Conservation (phyloP, 331 rosid species). For the Cydonia oblonga region DNA sequence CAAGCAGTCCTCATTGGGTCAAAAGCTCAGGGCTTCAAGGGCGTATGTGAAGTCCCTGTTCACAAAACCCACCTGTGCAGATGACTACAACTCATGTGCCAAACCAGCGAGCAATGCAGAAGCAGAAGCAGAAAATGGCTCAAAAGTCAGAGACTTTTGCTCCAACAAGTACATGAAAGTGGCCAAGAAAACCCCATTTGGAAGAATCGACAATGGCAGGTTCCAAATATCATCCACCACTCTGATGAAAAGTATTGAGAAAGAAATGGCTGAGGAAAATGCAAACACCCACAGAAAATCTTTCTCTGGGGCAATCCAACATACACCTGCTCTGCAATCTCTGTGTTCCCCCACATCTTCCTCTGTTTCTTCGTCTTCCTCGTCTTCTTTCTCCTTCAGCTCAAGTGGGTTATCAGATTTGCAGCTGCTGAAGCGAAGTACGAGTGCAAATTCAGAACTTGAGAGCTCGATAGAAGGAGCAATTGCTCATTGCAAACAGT, state of each 20-base stretch:
- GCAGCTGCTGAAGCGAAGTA: constrained; percentile 54
- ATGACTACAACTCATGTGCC: constrained; percentile 25
- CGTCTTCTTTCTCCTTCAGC: constrained; percentile 71
- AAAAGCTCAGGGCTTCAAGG: constrained; percentile 55
- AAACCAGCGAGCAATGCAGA: too few species aligned
- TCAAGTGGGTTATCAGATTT: constrained; percentile 44
- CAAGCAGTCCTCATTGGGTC: constrained; percentile 43
- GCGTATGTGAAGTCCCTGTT: constrained; percentile 58
- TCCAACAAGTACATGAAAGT: constrained; percentile 26
- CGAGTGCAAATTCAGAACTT: constrained; percentile 54
- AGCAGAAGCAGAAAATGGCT: constrained; percentile 9
- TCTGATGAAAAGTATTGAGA: constrained; percentile 33
- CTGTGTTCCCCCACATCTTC: constrained; percentile 50
- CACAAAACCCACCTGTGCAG: constrained; percentile 53
- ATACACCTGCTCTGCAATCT: constrained; percentile 21
- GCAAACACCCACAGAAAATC: constrained; percentile 42
- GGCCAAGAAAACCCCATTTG: constrained; percentile 37
- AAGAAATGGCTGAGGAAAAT: constrained; percentile 43
- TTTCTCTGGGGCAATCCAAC: constrained; percentile 61
- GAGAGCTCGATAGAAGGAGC: constrained; percentile 85
- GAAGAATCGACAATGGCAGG: constrained; percentile 20
- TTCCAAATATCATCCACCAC: constrained; percentile 28
- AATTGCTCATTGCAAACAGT: constrained; percentile 84
- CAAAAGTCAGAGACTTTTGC: constrained; percentile 26
- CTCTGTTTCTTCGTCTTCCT: constrained; percentile 55